Evolutionary conservation across 83 land plant genomes (phyloP).

Genomic region (Picea abies): DNA sequence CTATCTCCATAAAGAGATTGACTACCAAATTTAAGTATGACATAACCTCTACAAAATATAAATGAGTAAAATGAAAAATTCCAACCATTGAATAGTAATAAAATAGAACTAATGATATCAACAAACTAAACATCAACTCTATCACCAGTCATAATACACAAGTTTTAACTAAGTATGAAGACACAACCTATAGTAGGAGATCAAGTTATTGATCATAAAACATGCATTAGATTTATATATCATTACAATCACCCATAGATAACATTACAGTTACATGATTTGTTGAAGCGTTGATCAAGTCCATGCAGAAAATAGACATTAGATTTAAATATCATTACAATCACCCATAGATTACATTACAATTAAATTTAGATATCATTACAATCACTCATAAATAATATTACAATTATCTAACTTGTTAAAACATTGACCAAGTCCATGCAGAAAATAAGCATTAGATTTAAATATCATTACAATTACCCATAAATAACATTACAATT

Average conservation of each 20-base stretch:
- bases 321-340: no score
- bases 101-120: neutral
- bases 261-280: no score
- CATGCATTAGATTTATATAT: neutral
- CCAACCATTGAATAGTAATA: neutral
- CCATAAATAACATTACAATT: no score
- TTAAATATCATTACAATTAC: no score
- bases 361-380: no score
- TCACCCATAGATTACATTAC: neutral
- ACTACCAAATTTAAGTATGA: conserved; percentile 53
- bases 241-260: neutral
- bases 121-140: neutral
- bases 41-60: conserved; percentile 4
- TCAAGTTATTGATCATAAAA: neutral
- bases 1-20: conserved; percentile 72
- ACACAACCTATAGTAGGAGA: neutral
- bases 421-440: neutral
- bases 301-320: no score
- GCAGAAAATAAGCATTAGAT: neutral
- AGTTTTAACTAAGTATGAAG: neutral
- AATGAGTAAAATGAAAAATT: neutral
- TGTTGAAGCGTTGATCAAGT: no score
- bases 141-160: neutral
- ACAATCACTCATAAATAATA: neutral
- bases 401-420: neutral